Base-by-base conservation (phyloP, 2,329 filamentous ascomycete genomes). In the Aspergillus unguis region DNA sequence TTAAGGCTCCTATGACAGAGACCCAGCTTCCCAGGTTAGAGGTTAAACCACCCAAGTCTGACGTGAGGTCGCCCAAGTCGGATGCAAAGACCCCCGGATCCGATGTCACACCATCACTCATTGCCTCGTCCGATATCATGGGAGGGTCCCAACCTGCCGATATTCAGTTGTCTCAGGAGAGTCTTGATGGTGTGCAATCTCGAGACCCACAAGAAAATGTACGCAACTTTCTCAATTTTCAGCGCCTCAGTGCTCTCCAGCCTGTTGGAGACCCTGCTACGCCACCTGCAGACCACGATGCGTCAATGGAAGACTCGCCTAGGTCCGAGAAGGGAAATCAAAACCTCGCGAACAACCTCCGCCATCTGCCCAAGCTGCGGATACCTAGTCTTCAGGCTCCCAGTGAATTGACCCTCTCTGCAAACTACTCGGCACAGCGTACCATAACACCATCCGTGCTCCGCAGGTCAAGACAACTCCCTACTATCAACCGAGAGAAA, bases 161-260 rank as follows among this genome's bases (percentile, higher is more conserved):
- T 26, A 79, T 92, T 54, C 75, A 74, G 23, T 81, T 96, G 35
- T 86, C 91, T 62, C 86, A 91, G 68, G 84, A 86, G 44, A 81
- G 80, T 38, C 84, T 96, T 11, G 83, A 85, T 53, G 84, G 80
- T 57, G 68, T 96, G 31, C 80, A 87, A 65, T 77, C 79, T 17
- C 82, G 87, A 48, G 91, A 96, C 65, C 88, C 92, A 5, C 92
- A 95, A 70, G 92, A 96, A 73, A 95, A 92, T 62, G 90, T 97
- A 33, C 86, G 89, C 65, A 90, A 95, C 60, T 97, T 96, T 72
- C 81, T 97, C 48, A 83, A 83, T 65, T 92, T 96, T 68, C 92
- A 97, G 69, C 86, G 88, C 69, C 46, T 74, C 1, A 65, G 58
- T 44, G 56, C 46, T 26, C 49, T 66, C 10, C 60, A 62, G 65